Base-by-base conservation (phyloP, 2,329 filamentous ascomycete genomes). In the Mycosphaerelloides madeirae region DNA sequence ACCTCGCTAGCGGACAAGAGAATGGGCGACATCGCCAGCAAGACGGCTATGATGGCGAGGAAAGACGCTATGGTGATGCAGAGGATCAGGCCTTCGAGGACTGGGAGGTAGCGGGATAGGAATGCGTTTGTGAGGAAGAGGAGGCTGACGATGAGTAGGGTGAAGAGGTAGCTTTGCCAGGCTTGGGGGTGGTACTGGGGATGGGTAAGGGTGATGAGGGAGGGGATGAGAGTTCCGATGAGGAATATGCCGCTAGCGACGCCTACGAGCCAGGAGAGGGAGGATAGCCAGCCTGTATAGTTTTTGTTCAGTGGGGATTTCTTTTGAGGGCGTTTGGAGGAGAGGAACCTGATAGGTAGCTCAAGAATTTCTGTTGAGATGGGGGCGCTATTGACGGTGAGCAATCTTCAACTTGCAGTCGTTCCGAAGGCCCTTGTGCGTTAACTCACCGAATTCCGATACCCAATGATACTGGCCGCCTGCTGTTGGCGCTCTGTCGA, bases 1-100 rank as follows among this genome's bases (percentile, higher is more conserved):
- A 63, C 61, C 28, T 61, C 51, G 28, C 47, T 28, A 11, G 60
- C 49, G 25, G 43, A 46, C 22, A 25, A 9, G 45, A 59, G 60
- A 41, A 54, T 61, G 6, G 59, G 57, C 15, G 49, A 50, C 19
- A 62, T 43, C 3, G 59, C 52, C 53, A 50, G 54, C 4, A 62
- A 48, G 4, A 56, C 54, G n/a, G 61, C 56, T 13, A 65, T n/a
- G 18, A 62, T 56, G 6, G 57, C 49, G 20, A 62, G 43, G 41
- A 62, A 65, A 8, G 56, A 62, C 15, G 53, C 48, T n/a, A 59
- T 31, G 41, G 64, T 59, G 7, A 56, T 34, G 34, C 59, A 34
- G 34, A 65, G 48, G 33, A 56, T 54, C 12, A 51, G 44, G 0
- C 68, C 69, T 57, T 78, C 75, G 29, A 60, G 41, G 15, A 49